Base-by-base conservation (phyloP, 192 early-diverging fungal species). In the Lobulomyces angularis region DNA sequence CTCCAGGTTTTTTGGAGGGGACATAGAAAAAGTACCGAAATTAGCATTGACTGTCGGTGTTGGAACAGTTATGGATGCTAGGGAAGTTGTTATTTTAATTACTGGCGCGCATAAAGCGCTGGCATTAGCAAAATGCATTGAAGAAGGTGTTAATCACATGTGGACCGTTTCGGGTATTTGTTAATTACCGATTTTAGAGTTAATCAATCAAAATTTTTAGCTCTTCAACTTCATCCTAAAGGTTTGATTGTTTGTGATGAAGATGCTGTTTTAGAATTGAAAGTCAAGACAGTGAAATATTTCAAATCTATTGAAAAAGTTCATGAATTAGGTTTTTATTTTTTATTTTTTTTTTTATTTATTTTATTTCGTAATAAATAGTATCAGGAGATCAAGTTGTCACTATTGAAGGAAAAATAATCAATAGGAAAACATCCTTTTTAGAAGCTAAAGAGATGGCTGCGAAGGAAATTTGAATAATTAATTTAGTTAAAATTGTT, bases 241-340 rank as follows among this genome's bases (percentile, higher is more conserved):
- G 77, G 79, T 18, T 67, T 87, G 56, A 74, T 87, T 55, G 81
- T 82, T 18, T 88, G 85, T 50, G 85, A 88, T 53, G 85, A 88
- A 50, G 85, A 88, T 42, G 82, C 85, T 22, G 85, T 83, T 1
- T 61, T 88, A 31, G 85, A 88, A 62, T 67, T 88, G 39, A 82
- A 88, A 33, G 85, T 88, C 58, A 82, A 88, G 68, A 88, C 84
- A 22, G 84, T 88, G 32, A 77, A 76, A 61, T 88, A 88, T 59
- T 88, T 88, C 52, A 84, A 81, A 62, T 79, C 74, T 33, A 88
- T 88, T 43, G 84, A 88, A 61, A 72, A 82, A 63, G 84, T 84
- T 3, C 81, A 84, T 29, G 61, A 77, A 42, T 26, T 56, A n/a
- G n/a, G n/a, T n/a, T n/a, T n/a, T n/a, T n/a, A n/a, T n/a, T n/a